Percentiles rank a stretch among this genome's conserved stretches.
Evolutionary conservation across 2,329 filamentous ascomycete species (phyloP).

Genomic region (Purpureocillium takamizusanense): DNA sequence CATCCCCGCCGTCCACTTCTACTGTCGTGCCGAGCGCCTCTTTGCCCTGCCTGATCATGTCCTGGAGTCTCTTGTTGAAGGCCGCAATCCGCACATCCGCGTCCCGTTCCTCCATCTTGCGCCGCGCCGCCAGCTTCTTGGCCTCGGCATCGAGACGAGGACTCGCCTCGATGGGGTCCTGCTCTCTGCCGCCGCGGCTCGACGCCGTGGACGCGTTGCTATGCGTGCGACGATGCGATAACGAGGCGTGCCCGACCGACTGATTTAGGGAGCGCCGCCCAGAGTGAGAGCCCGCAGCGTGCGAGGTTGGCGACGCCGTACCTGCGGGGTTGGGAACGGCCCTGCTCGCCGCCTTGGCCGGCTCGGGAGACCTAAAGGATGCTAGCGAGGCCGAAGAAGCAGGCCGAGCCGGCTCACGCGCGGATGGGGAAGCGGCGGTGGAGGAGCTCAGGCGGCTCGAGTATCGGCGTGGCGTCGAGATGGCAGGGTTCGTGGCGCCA

Average conservation of each 20-base stretch:
- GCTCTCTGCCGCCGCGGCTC: conserved; percentile 10
- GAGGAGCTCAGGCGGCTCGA: conserved; percentile 31
- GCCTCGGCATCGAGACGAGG: conserved; percentile 56
- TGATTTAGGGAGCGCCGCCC: conserved; percentile 8
- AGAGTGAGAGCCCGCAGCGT: conserved; percentile 3
- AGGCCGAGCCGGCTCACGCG: conserved; percentile 9
- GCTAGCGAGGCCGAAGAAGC: conserved; percentile 23
- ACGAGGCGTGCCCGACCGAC: conserved; percentile 8
- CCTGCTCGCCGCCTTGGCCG: conserved; percentile 34
- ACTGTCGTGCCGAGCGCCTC: conserved; percentile 73
- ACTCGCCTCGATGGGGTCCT: conserved; percentile 21
- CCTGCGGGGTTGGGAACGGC: conserved; percentile 5
- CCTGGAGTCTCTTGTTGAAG: conserved; percentile 70
- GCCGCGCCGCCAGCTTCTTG: conserved; percentile 62
- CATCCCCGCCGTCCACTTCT: conserved; percentile 48
- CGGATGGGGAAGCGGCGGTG: conserved; percentile 2
- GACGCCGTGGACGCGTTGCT: conserved; percentile 35
- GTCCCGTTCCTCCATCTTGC: conserved; percentile 64
- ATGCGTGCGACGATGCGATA: conserved; percentile 31
- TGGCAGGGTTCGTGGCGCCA: too few relatives aligned
- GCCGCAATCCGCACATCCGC: conserved; percentile 70
- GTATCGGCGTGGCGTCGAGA: conserved; percentile 10
- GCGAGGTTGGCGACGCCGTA: conserved; percentile 14
- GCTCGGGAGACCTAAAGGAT: conserved; percentile 22
- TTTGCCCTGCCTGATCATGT: conserved; percentile 82